Evolutionary conservation across 129 eudicot species (phyloP).

Genomic region (Centrapalus pauciflorus): DNA sequence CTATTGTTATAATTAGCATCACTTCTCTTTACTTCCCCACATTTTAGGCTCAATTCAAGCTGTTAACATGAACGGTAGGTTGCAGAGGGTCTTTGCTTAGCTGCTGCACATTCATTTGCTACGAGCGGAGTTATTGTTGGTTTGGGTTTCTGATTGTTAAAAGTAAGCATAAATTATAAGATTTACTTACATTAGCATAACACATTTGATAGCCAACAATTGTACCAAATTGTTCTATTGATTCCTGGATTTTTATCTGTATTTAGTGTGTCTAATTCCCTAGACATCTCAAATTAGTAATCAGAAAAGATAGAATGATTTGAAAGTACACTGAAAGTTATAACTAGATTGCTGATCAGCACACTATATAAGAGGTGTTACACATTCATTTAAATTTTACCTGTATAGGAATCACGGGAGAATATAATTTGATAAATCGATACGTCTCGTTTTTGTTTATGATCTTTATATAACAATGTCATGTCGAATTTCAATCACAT

Average conservation of each 20-base stretch:
- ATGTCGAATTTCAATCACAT: too few relatives aligned
- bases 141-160: conserved; percentile 45
- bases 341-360: not conserved
- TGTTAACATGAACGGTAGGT: not conserved
- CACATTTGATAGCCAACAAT: not conserved
- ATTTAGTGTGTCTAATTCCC: not conserved
- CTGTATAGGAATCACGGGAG: too few relatives aligned
- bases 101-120: conserved; percentile 47
- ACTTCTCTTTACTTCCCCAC: not conserved
- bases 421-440: too few relatives aligned
- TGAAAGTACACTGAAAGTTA: not conserved
- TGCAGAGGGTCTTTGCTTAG: conserved; percentile 55
- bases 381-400: too few relatives aligned
- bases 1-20: too few relatives aligned
- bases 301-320: not conserved
- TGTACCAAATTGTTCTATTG: not conserved
- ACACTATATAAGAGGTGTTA: too few relatives aligned
- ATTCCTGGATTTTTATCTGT: not conserved
- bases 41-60: not conserved
- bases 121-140: conserved; percentile 48
- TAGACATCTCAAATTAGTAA: not conserved
- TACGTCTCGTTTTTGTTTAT: too few relatives aligned
- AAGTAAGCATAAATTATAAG: conserved; percentile 29
- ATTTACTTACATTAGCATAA: not conserved
- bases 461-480: too few relatives aligned